Base-by-base conservation (phyloP, 768 basidiomycete species). In the Kwoniella mangroviensis region DNA sequence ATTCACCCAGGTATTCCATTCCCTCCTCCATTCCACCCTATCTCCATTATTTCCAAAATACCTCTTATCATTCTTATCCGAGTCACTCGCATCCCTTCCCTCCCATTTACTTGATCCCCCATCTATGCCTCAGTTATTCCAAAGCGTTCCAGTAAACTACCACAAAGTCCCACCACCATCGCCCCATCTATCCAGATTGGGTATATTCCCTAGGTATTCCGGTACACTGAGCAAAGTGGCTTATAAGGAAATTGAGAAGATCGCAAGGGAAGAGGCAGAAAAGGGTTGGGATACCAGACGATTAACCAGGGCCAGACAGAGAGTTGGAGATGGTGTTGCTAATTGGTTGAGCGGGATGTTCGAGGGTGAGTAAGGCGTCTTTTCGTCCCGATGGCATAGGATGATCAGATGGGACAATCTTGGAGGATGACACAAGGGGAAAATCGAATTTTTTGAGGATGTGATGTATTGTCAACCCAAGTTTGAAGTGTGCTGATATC, bases 271-370 rank as follows among this genome's bases (percentile, higher is more conserved):
- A 69, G 88, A 87, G 2, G 83, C 87, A 11, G 88, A 86, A 2
- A 87, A 88, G 74, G 96, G 78, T 34, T 73, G 92, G 92, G 87
- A 86, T 42, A 87, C 85, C 60, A 87, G 88, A 7, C 86, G 90
- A 85, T 78, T 95, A 67, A 85, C 85, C 3, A 85, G 81, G 2
- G 83, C 94, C 70, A 85, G 90, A 59, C 81, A 85, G 19, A 95
- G 93, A 92, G 93, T 95, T 88, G 85, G 88, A 10, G 86, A 87
- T 68, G 90, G 87, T 67, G 89, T 95, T 54, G 90, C 92, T 2
- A 89, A 91, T 7, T 95, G 94, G 94, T 89, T 97, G 88, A 70
- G 92, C 24, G 85, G 88, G 78, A 90, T 92, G 53, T 94, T 92
- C 75, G 92, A 91, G 0, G 77, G 79, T 80, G 62, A 70, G 75